Conservation (phyloP, 768 basidiomycete species). For the Agaricus sinodeliciosus region DNA sequence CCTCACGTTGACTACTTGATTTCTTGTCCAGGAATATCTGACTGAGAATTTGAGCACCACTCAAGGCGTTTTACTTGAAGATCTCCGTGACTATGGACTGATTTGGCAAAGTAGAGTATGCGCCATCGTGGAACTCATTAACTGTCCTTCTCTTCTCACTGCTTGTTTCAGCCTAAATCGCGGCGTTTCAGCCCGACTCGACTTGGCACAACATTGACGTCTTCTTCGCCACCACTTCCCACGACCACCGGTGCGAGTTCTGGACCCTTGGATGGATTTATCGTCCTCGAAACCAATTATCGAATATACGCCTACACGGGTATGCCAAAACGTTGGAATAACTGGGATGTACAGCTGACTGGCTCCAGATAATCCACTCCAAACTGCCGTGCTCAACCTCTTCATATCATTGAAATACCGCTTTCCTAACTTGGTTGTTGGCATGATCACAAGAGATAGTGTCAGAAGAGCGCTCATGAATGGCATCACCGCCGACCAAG, state of each 20-base stretch:
- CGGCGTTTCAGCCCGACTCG: slow-evolving; percentile 91
- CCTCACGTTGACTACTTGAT: slow-evolving; percentile 13
- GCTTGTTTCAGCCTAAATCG: slow-evolving; percentile 48
- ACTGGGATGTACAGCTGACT: slow-evolving; percentile 12
- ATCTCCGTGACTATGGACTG: slow-evolving; percentile 91
- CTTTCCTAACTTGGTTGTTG: slow-evolving; percentile 96
- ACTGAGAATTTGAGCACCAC: slow-evolving; percentile 73
- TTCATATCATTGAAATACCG: slow-evolving; percentile 91
- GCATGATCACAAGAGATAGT: slow-evolving; percentile 90
- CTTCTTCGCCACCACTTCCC: slow-evolving; percentile 77
- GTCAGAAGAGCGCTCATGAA: slow-evolving; percentile 91
- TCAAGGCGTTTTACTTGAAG: slow-evolving; percentile 83
- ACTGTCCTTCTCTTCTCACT: slow-evolving; percentile 20
- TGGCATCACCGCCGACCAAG: slow-evolving; percentile 96
- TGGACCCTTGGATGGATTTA: slow-evolving; percentile 76
- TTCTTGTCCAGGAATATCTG: slow-evolving; percentile 69
- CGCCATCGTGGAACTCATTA: slow-evolving; percentile 15
- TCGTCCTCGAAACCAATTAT: slow-evolving; percentile 97
- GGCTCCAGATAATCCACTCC: slow-evolving; percentile 80
- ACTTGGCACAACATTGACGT: slow-evolving; percentile 89
- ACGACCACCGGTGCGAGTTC: slow-evolving; percentile 51
- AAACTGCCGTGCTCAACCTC: slow-evolving; percentile 91
- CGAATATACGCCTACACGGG: slow-evolving; percentile 97
- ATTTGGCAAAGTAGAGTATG: slow-evolving; percentile 79
- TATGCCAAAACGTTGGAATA: slow-evolving; percentile 26